A percentile compares a stretch with the other conserved stretches of the same genome.
phyloP scores from a whole-genome alignment of 345 rosid genomes.

The Euphorbia peplus region DNA sequence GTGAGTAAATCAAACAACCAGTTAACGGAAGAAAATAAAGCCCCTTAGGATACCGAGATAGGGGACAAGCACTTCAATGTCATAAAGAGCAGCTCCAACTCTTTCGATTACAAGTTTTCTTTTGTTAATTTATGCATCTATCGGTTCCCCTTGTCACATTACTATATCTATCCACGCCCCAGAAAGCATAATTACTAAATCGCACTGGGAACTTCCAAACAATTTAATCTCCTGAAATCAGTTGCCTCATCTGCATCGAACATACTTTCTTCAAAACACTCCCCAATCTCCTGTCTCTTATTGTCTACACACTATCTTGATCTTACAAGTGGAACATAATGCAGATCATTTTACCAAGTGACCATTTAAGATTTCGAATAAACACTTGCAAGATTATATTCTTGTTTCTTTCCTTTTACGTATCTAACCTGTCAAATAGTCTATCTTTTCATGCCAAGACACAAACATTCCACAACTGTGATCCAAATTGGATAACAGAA shows the following conservation, averaged over 20 bases:
- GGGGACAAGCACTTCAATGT: no score
- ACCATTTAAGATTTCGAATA: neutral
- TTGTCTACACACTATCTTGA: neutral
- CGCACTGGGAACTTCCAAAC: neutral
- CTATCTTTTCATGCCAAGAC: neutral
- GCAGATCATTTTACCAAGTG: neutral
- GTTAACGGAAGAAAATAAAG: neutral
- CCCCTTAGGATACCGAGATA: neutral
- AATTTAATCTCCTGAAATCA: neutral
- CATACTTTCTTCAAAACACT: neutral
- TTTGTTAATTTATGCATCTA: neutral
- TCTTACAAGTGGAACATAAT: neutral
- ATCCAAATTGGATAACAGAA: neutral
- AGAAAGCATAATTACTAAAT: neutral
- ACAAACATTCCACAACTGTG: neutral
- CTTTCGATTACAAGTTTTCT: neutral
- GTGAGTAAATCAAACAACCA: slow-evolving; percentile 8
- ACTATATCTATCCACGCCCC: neutral
- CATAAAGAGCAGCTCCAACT: no score
- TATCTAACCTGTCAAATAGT: neutral
- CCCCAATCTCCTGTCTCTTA: neutral
- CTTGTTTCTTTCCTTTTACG: neutral
- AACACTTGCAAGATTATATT: neutral
- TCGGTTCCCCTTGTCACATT: neutral
- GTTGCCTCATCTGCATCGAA: neutral